Percentiles rank a stretch among this genome's conserved stretches.
phyloP scores from a whole-genome alignment of 495 filamentous ascomycete genomes.

The Penicillium simplicissimum region DNA sequence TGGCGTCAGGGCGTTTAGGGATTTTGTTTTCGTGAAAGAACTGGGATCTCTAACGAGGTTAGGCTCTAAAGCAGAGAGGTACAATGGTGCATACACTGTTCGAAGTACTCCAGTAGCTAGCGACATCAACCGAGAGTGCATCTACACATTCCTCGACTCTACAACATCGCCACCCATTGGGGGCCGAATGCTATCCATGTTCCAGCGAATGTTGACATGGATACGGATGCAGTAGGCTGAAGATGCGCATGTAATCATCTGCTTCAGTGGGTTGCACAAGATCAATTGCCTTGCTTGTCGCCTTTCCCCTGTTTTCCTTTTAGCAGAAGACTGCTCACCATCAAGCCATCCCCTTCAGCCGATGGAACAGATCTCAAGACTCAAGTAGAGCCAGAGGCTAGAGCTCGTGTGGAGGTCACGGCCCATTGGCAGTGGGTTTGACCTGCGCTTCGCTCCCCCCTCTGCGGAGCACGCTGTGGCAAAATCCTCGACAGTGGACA shows the following conservation, averaged over 20 bases:
- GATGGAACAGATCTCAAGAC: too few species aligned
- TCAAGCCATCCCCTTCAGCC: too few species aligned
- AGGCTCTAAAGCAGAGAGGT: background rate
- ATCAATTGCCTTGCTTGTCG: conserved; percentile 9
- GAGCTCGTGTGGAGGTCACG: conserved; percentile 12
- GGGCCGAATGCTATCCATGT: background rate
- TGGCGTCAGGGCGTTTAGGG: conserved; percentile 5
- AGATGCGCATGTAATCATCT: background rate
- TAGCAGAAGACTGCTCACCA: too few species aligned
- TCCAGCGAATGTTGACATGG: background rate
- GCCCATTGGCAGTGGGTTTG: background rate
- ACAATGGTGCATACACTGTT: background rate
- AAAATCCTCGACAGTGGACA: too few species aligned
- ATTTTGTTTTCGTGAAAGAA: background rate
- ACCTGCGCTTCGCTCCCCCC: too few species aligned
- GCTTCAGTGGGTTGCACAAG: conserved; percentile 16
- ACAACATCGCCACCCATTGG: background rate
- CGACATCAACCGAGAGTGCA: background rate
- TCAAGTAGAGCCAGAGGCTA: too few species aligned
- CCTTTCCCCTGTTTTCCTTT: background rate
- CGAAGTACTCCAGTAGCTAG: background rate
- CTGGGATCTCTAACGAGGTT: background rate
- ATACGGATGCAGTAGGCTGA: too few species aligned
- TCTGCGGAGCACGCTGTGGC: too few species aligned
- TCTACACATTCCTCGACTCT: background rate